Evolutionary conservation across 805 yeast genomes (phyloP).

Genomic region (Candida jianshihensis): DNA sequence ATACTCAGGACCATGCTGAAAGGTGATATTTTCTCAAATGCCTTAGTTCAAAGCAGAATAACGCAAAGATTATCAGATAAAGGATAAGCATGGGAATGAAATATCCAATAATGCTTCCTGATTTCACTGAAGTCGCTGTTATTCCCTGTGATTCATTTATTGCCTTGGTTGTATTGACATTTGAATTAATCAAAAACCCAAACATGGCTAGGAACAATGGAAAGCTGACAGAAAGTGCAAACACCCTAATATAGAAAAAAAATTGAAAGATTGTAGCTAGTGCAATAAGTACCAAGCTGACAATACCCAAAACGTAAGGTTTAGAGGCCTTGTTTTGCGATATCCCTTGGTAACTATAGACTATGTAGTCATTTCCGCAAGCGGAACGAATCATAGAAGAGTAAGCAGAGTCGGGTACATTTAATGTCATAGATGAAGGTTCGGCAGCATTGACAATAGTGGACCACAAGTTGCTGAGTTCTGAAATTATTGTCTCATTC

Average conservation of each 20-base stretch:
- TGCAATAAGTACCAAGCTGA: not conserved
- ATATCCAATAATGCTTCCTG: not conserved
- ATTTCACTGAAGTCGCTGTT: not conserved
- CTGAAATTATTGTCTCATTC: not conserved
- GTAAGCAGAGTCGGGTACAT: constrained; percentile 1
- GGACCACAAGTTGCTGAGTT: not conserved
- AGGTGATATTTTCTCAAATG: too few relatives aligned
- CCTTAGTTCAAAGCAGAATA: too few relatives aligned
- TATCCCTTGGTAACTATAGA: not conserved
- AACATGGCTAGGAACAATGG: constrained; percentile 1
- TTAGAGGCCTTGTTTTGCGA: not conserved
- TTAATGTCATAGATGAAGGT: constrained; percentile 1
- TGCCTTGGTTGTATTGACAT: not conserved
- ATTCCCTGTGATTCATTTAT: constrained; percentile 1
- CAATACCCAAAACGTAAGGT: not conserved
- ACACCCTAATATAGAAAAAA: not conserved
- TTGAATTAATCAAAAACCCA: not conserved
- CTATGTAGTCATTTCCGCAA: not conserved
- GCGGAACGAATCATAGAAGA: not conserved
- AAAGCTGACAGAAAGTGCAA: constrained; percentile 1
- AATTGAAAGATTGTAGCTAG: not conserved
- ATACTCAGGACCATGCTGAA: too few relatives aligned
- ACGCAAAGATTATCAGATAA: too few relatives aligned
- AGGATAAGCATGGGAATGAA: not conserved
- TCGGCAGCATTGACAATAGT: not conserved